Evolutionary conservation across 1,139 yeast genomes (phyloP), one percentile per base, ranked within the genome.

Genomic region (Zygosaccharomyces pseudobailii): DNA sequence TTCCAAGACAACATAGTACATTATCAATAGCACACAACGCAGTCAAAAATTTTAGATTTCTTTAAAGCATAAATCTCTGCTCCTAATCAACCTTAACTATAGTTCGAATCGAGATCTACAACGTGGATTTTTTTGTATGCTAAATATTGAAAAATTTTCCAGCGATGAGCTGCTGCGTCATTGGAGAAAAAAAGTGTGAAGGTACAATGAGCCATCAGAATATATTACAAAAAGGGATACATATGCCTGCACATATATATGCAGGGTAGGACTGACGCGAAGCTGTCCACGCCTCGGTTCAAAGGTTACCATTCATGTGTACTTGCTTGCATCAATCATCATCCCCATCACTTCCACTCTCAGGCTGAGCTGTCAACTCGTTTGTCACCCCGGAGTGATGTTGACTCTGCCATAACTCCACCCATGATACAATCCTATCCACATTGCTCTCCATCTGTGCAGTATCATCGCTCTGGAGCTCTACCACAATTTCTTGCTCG

Each of bases 401-500:
- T 54, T 75, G 72, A 23, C 68, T 62, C 24, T 73, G 65, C 97
- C 97, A 92, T 56, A 77, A 75, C 42, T 76, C 74, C 23, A 77
- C 73, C 98, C 98, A 92, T 5, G 74, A 75, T 0, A 68, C 71
- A 9, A 92, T 76, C 55, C 97, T 75, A 21, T 79, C 85, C 8
- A 88, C 87, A 59, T 92, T 92, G 17, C 77, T 76, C 48, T 86
- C 95, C 75, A 88, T 76, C 41, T 89, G 84, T 43, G 86, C 94
- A 5, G 80, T 81, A 22, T 74, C 67, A 62, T 90, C 82, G 48
- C 95, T 85, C 36, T 69, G 71, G 55, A 92, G 74, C 58, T 85
- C 95, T 45, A 92, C 86, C 34, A 94, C 94, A 23, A 89, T 80
- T 51, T 85, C 87, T 25, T 82, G 82, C 33, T 76, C 86, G 62